Conservation (phyloP, 257 asterid genomes). For the Solanum raphanifolium region DNA sequence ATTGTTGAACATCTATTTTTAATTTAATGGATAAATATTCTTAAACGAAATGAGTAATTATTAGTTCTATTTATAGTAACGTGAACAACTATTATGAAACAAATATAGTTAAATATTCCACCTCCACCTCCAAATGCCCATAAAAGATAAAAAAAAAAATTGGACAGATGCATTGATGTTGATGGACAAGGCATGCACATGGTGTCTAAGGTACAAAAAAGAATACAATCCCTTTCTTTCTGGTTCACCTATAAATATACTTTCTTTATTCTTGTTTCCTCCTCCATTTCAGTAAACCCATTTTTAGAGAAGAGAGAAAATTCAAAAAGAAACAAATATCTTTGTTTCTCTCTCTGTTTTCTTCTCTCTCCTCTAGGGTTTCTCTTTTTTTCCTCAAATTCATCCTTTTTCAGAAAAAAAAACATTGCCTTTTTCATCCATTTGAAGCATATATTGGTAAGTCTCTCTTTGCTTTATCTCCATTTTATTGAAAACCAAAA, state of each 20-base stretch:
- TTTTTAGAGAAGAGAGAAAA: background rate
- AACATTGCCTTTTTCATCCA: background rate
- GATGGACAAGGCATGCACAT: background rate
- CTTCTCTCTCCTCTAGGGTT: background rate
- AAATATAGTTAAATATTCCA: fast-evolving
- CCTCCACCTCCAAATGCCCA: too few species aligned
- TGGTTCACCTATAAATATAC: background rate
- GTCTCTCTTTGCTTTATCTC: background rate
- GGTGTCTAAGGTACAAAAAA: background rate
- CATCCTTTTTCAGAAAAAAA: background rate
- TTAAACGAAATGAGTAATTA: too few species aligned
- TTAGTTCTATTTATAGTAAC: fast-evolving
- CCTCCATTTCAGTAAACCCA: background rate
- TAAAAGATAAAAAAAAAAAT: too few species aligned
- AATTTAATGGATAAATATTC: too few species aligned
- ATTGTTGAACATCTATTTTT: too few species aligned
- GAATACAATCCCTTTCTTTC: background rate
- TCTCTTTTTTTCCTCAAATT: background rate
- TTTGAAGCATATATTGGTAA: background rate
- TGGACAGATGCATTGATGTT: background rate
- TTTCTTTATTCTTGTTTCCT: background rate
- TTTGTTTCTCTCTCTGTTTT: background rate
- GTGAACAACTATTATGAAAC: too few species aligned
- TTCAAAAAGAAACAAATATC: background rate
- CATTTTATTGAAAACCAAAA: background rate